Conservation (phyloP, 176 grass and related monocot species). For the Oryza officinalis region DNA sequence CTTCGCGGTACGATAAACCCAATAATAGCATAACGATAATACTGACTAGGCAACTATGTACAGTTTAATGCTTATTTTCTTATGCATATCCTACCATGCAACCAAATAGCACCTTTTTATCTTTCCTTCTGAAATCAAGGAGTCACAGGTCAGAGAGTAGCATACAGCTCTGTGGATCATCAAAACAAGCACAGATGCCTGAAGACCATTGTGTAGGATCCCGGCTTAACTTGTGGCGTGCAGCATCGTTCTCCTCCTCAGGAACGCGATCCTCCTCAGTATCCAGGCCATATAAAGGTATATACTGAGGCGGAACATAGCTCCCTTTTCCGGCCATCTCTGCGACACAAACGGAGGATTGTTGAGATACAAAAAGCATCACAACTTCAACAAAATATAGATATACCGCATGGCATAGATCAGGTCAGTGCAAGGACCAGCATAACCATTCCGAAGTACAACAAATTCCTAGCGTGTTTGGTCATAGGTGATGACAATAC, state of each 20-base stretch:
- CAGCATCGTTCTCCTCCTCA: constrained; percentile 36
- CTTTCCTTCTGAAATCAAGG: constrained; percentile 64
- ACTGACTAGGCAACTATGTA: neutral
- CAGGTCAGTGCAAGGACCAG: neutral
- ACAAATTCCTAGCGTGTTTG: neutral
- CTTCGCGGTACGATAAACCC: neutral
- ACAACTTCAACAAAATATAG: neutral
- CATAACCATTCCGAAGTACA: neutral
- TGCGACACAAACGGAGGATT: neutral
- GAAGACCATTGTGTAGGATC: constrained; percentile 83
- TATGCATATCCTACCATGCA: constrained; percentile 31
- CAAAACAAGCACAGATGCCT: constrained; percentile 97
- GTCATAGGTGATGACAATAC: neutral
- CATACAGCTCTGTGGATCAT: constrained; percentile 93
- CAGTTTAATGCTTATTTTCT: constrained; percentile 9
- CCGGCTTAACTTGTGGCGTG: constrained; percentile 36
- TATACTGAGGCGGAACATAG: constrained; percentile 82
- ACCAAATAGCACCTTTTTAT: constrained; percentile 67
- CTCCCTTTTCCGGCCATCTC: constrained; percentile 63
- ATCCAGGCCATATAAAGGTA: constrained; percentile 62
- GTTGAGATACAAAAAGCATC: neutral
- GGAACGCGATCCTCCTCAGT: constrained; percentile 42
- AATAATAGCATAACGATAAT: neutral
- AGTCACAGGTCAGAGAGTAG: constrained; percentile 61
- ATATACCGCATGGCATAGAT: neutral